These are phyloP conservation scores for Teratosphaeria epicoccoides DNA, from an alignment of 2,329 filamentous ascomycete species.

Conservation along the genomic window DNA sequence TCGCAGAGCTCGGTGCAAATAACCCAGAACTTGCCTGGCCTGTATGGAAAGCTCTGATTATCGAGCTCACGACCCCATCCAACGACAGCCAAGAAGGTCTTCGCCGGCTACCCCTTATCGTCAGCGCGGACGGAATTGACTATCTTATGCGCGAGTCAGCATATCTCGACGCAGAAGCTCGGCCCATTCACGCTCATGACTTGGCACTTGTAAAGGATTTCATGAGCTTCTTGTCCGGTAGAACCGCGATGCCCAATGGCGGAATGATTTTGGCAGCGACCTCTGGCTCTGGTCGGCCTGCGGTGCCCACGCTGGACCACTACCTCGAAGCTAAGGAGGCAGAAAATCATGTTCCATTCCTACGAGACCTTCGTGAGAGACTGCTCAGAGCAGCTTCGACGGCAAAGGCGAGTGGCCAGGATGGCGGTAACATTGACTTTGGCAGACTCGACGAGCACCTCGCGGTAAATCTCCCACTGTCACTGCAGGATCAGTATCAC, in stretches of 20 bases:
- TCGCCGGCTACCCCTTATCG: constrained; percentile 53
- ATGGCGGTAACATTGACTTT: constrained; percentile 1
- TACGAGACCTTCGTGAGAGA: neutral
- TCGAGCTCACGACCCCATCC: constrained; percentile 54
- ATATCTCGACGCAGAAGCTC: constrained; percentile 62
- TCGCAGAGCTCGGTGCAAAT: constrained; percentile 57
- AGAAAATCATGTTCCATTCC: neutral
- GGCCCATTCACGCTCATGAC: constrained; percentile 76
- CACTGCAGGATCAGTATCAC: neutral
- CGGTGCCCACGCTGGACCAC: constrained; percentile 52
- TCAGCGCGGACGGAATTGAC: constrained; percentile 67
- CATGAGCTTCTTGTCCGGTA: constrained; percentile 57
- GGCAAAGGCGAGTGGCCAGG: neutral
- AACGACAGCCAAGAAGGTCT: constrained; percentile 28
- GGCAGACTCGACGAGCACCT: neutral
- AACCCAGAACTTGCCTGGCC: constrained; percentile 71
- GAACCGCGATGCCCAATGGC: constrained; percentile 52
- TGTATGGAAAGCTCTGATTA: constrained; percentile 70
- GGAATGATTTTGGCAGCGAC: constrained; percentile 68
- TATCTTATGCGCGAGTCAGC: constrained; percentile 70
- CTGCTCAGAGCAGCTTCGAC: neutral
- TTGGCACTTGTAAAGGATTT: constrained; percentile 67
- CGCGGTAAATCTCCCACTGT: neutral
- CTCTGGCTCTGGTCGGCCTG: constrained; percentile 58
- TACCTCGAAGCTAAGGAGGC: constrained; percentile 4